Percentiles rank a stretch among this genome's conserved stretches.
These are phyloP conservation scores for Pyrrhoderma lamaoense DNA, from an alignment of 1,284 basidiomycete species.

Conservation along the genomic window DNA sequence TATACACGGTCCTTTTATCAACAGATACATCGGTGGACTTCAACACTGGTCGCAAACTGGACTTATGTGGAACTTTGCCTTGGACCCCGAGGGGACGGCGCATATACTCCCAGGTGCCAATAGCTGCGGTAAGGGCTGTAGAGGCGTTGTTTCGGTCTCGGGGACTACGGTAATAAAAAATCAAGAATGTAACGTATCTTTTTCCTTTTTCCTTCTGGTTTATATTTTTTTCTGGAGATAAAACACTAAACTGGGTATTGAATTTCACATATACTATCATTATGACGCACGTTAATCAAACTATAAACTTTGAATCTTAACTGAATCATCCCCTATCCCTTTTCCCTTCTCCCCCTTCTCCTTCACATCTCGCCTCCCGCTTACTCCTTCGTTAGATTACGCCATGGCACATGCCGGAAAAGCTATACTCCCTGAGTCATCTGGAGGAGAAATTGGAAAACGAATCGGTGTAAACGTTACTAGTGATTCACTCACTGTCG, in stretches of 20 bases:
- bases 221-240: no score
- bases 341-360: no score
- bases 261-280: no score
- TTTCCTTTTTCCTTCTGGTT: background rate
- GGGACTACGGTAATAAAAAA: slow-evolving; percentile 55
- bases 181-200: slow-evolving; percentile 49
- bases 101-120: slow-evolving; percentile 50
- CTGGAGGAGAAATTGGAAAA: slow-evolving; percentile 56
- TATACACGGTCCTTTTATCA: background rate
- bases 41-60: slow-evolving; percentile 42
- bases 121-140: slow-evolving; percentile 57
- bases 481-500: slow-evolving; percentile 52
- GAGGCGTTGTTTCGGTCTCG: slow-evolving; percentile 57
- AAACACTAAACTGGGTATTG: no score
- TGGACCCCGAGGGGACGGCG: slow-evolving; percentile 54
- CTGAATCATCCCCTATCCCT: no score
- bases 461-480: slow-evolving; percentile 55
- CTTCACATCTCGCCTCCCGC: no score
- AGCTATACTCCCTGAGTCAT: slow-evolving; percentile 60
- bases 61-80: slow-evolving; percentile 70
- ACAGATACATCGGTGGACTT: slow-evolving; percentile 30
- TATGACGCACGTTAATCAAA: no score
- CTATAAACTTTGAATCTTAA: no score
- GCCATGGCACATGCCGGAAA: slow-evolving; percentile 68
- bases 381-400: no score